These are phyloP conservation scores for Talaromyces proteolyticus DNA, from an alignment of 495 filamentous ascomycete genomes.

Conservation along the genomic window DNA sequence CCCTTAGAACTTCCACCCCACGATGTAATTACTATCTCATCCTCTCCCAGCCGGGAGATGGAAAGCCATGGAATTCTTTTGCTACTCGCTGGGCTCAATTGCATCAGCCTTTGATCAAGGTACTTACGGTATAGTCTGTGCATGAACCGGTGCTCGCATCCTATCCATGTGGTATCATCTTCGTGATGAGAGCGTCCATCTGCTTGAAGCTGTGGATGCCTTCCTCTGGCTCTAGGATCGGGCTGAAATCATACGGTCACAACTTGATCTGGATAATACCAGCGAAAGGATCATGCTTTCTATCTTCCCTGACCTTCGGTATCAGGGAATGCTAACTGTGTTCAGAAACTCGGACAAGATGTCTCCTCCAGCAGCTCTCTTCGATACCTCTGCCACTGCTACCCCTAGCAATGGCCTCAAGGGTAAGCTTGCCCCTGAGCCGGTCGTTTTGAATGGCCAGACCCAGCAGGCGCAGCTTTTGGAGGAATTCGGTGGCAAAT, in stretches of 20 bases:
- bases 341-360: conserved; percentile 47
- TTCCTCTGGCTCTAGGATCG: conserved; percentile 12
- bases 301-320: conserved; percentile 22
- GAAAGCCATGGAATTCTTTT: conserved; percentile 32
- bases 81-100: conserved; percentile 26
- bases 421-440: conserved; percentile 37
- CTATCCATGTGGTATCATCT: conserved; percentile 17
- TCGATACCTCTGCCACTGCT: conserved; percentile 26
- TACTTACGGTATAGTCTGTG: conserved; percentile 53
- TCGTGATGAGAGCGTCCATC: conserved; percentile 16
- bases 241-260: conserved; percentile 93
- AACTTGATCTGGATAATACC: conserved; percentile 99
- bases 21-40: conserved; percentile 5
- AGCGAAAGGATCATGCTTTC: conserved; percentile 95
- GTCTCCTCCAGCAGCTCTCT: conserved; percentile 66
- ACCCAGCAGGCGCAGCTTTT: conserved; percentile 46
- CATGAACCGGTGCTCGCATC: conserved; percentile 66
- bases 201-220: conserved; percentile 17
- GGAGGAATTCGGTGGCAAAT: conserved; percentile 58
- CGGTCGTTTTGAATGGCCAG: conserved; percentile 25
- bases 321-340: conserved; percentile 27
- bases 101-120: conserved; percentile 49
- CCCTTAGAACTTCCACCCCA: not conserved
- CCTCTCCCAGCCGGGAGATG: conserved; percentile 10
- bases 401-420: conserved; percentile 38